Base-by-base conservation (phyloP, 768 basidiomycete species). In the Phanerodontia chrysosporium region DNA sequence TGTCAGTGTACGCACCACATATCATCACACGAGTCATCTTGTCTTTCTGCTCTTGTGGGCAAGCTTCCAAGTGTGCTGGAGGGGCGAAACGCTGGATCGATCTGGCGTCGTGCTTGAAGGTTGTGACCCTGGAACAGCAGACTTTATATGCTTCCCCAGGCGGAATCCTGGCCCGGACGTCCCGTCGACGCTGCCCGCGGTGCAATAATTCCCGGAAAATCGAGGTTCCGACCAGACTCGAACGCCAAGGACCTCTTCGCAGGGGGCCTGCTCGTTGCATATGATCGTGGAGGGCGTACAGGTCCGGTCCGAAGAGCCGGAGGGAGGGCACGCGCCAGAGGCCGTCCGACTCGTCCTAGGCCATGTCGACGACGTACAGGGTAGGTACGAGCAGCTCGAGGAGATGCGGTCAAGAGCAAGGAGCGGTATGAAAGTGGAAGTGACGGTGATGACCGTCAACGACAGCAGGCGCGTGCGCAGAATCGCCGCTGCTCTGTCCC, bases 11-110 rank as follows among this genome's bases (percentile, higher is more conserved):
- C 58, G 14, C 39, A 63, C 62, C 62, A 24, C 62, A 63, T 49
- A 63, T 63, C 62, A 63, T 52, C 16, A 63, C 49, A 8, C 58
- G 58, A 56, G 48, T 22, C 62, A 63, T 63, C 27, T 52, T 54
- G 49, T 24, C 16, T 51, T 28, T 9, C 18, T 29, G 29, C 13
- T 51, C 2, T 21, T 3, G 28, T 30, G 39, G 10, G 39, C 16
- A 42, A 18, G 9, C 8, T 18, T 18, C 39, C 13, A 35, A 13
- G 32, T 35, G 32, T 35, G 32, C 7, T 42, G 39, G 6, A 21
- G n/a, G 28, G 29, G 16, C 18, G 39, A 42, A 42, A 42, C 39
- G 39, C 39, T 7, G 39, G 39, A 14, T 51, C 49, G 49, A 30
- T 51, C 28, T 30, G n/a, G 32, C 32, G 32, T 35, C 32, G 32